phyloP scores from a whole-genome alignment of 2,329 filamentous ascomycete species.

The Pseudogymnoascus verrucosus region DNA sequence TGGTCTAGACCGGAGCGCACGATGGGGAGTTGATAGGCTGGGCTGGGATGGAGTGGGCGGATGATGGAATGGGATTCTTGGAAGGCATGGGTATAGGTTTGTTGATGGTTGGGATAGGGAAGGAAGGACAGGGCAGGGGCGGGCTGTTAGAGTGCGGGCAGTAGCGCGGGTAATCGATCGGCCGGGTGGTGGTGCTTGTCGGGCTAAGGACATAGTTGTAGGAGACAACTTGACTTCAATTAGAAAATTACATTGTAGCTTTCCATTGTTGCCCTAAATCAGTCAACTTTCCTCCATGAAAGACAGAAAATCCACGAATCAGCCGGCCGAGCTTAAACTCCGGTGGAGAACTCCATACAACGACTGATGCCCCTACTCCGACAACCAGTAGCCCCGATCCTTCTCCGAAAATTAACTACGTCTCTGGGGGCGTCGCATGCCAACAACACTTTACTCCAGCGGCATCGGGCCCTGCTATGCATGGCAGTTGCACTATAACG shows the following conservation, averaged over 20 bases:
- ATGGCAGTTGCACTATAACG: no score
- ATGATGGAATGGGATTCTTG: not conserved
- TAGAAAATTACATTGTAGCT: no score
- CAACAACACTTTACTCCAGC: no score
- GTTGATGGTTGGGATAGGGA: slow-evolving; percentile 7
- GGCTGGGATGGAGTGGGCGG: not conserved
- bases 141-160: slow-evolving; percentile 9
- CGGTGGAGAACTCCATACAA: not conserved
- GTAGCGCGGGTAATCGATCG: not conserved
- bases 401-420: no score
- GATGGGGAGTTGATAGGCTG: not conserved
- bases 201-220: not conserved
- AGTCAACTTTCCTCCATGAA: no score
- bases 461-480: no score
- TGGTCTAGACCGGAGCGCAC: not conserved
- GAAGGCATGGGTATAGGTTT: slow-evolving; percentile 15
- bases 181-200: not conserved
- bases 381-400: no score
- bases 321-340: not conserved
- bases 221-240: no score
- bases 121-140: not conserved
- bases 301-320: no score
- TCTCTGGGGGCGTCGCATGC: no score
- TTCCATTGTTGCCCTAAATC: no score
- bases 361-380: no score